phyloP scores from a whole-genome alignment of 148 eudicot species.

The Selenicereus undatus region DNA sequence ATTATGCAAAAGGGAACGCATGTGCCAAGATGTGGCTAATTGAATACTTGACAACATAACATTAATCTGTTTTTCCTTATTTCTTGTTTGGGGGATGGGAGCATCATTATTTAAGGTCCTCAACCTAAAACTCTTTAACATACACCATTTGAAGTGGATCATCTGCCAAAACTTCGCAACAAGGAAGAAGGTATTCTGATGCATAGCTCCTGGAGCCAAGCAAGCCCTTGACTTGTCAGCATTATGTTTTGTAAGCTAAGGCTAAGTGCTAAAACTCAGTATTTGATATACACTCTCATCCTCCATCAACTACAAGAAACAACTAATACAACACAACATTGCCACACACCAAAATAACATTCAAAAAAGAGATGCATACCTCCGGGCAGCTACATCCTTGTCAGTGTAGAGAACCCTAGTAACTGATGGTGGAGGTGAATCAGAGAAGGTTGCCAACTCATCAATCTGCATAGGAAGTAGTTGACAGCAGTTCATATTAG shows the following conservation, averaged over 20 bases:
- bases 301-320: slow-evolving; percentile 6
- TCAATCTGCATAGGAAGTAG: slow-evolving; percentile 52
- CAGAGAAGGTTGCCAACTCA: slow-evolving; percentile 78
- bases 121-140: background rate
- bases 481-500: background rate
- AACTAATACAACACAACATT: background rate
- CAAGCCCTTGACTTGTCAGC: background rate
- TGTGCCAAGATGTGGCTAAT: background rate
- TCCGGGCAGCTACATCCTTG: slow-evolving; percentile 76
- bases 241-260: background rate
- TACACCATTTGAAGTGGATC: background rate
- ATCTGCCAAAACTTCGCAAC: no score
- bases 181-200: background rate
- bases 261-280: background rate
- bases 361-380: slow-evolving; percentile 36
- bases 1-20: background rate
- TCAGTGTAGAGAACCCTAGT: slow-evolving; percentile 86
- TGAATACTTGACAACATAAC: no score
- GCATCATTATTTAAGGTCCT: background rate
- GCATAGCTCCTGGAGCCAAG: background rate
- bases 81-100: no score
- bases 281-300: background rate
- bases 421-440: slow-evolving; percentile 86
- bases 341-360: background rate
- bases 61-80: no score